A percentile compares a stretch with the other conserved stretches of the same genome.
phyloP scores from a whole-genome alignment of 331 rosid genomes.

The Cucumis variabilis region DNA sequence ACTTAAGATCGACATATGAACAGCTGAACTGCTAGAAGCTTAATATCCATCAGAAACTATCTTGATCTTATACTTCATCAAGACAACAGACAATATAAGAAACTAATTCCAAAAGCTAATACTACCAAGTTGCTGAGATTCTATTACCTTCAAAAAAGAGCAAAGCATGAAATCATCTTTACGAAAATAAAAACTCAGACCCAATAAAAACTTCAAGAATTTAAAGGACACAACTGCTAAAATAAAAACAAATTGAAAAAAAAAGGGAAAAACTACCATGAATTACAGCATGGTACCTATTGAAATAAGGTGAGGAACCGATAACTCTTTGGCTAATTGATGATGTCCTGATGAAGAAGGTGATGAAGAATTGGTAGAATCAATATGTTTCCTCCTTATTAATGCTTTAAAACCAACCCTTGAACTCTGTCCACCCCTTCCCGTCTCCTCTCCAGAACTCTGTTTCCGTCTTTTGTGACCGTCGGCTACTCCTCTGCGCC shows the following conservation, averaged over 20 bases:
- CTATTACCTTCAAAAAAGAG: slow-evolving; percentile 7
- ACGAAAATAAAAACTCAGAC: background rate
- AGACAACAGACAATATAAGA: background rate
- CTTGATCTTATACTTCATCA: background rate
- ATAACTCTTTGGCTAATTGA: slow-evolving; percentile 82
- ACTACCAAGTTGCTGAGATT: slow-evolving; percentile 3
- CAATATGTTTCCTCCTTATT: slow-evolving; percentile 83
- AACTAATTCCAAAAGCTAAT: background rate
- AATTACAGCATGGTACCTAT: slow-evolving; percentile 53
- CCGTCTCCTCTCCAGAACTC: slow-evolving; percentile 42
- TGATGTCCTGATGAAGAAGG: slow-evolving; percentile 39
- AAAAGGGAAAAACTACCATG: background rate
- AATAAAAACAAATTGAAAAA: background rate
- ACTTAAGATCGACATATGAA: background rate
- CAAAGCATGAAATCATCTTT: background rate
- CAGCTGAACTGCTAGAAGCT: background rate
- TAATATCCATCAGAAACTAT: background rate
- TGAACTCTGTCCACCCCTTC: slow-evolving; percentile 37
- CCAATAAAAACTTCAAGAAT: background rate
- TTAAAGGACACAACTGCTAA: background rate
- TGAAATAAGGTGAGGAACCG: slow-evolving; percentile 74
- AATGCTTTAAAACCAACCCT: slow-evolving; percentile 58
- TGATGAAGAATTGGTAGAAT: slow-evolving; percentile 58
- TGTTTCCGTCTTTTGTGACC: no score
- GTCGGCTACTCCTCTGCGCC: no score